Percentiles rank a stretch among this genome's conserved stretches.
Conservation (phyloP, 2,329 filamentous ascomycete species). For the Plenodomus tracheiphilus region DNA sequence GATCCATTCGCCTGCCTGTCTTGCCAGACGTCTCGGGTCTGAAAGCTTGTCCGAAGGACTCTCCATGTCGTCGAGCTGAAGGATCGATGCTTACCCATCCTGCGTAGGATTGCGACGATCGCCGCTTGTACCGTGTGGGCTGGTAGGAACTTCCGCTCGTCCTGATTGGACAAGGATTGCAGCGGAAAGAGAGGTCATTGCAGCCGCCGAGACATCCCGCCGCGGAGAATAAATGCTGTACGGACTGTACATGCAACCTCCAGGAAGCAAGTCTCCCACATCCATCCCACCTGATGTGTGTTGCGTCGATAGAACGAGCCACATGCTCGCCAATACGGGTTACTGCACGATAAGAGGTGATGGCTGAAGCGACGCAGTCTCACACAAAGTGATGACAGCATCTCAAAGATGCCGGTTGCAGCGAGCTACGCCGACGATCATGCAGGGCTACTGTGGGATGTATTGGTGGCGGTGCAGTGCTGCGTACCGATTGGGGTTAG, state of each 20-base stretch:
- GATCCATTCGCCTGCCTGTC: background rate
- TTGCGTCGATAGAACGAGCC: background rate
- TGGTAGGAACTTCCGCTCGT: background rate
- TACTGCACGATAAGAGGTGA: slow-evolving; percentile 18
- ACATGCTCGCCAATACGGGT: slow-evolving; percentile 8
- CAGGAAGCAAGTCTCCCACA: too few relatives aligned
- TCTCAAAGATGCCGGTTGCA: slow-evolving; percentile 20
- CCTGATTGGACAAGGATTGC: background rate
- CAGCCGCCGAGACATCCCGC: background rate
- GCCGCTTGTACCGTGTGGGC: background rate
- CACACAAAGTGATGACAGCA: slow-evolving; percentile 28
- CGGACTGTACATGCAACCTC: background rate
- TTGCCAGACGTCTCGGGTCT: background rate
- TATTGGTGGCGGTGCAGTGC: slow-evolving; percentile 42
- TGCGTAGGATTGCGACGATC: background rate
- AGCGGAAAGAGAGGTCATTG: background rate
- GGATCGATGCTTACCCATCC: too few relatives aligned
- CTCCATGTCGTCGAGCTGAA: too few relatives aligned
- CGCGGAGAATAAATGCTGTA: background rate
- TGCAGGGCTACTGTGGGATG: slow-evolving; percentile 43
- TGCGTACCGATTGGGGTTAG: slow-evolving; percentile 8
- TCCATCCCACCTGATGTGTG: too few relatives aligned
- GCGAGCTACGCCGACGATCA: slow-evolving; percentile 29
- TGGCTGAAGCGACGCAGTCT: slow-evolving; percentile 5
- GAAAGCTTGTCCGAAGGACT: too few relatives aligned